Evolutionary conservation across 305 asterid species (phyloP).

Genomic region (Ruellia speciosa): DNA sequence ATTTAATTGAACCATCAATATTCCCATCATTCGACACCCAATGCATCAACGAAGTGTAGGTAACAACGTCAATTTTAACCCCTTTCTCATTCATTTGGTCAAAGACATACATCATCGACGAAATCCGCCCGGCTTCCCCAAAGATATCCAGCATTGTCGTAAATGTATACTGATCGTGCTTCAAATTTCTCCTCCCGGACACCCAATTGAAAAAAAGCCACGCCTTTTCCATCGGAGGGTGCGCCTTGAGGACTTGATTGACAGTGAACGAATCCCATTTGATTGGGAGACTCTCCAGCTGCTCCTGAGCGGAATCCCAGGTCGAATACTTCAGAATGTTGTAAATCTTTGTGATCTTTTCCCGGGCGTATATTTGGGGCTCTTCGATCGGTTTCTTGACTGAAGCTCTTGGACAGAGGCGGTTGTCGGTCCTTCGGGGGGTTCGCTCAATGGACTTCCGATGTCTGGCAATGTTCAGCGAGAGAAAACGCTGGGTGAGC

Average conservation of each 20-base stretch:
- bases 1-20: background rate
- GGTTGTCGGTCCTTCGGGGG: slow-evolving; percentile 19
- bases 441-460: slow-evolving; percentile 25
- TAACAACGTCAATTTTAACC: slow-evolving; percentile 43
- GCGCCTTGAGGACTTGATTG: slow-evolving; percentile 81
- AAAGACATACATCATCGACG: slow-evolving; percentile 69
- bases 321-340: slow-evolving; percentile 53
- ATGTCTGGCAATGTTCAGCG: slow-evolving; percentile 22
- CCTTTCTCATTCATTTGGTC: slow-evolving; percentile 64
- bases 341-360: slow-evolving; percentile 49
- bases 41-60: slow-evolving; percentile 1
- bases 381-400: slow-evolving; percentile 28
- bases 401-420: slow-evolving; percentile 27
- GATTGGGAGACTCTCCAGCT: slow-evolving; percentile 41
- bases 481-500: slow-evolving; percentile 21
- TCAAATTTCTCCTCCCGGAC: slow-evolving; percentile 40
- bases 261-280: slow-evolving; percentile 88
- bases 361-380: slow-evolving; percentile 43
- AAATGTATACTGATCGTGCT: slow-evolving; percentile 88
- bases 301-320: slow-evolving; percentile 76
- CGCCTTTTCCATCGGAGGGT: slow-evolving; percentile 89
- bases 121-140: slow-evolving; percentile 79
- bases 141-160: slow-evolving; percentile 94
- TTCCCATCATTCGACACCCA: background rate
- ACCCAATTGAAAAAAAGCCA: slow-evolving; percentile 98